Evolutionary conservation across 140 eudicot genomes (phyloP), one percentile per base, ranked within the genome.

Genomic region (Oenanthe javanica): DNA sequence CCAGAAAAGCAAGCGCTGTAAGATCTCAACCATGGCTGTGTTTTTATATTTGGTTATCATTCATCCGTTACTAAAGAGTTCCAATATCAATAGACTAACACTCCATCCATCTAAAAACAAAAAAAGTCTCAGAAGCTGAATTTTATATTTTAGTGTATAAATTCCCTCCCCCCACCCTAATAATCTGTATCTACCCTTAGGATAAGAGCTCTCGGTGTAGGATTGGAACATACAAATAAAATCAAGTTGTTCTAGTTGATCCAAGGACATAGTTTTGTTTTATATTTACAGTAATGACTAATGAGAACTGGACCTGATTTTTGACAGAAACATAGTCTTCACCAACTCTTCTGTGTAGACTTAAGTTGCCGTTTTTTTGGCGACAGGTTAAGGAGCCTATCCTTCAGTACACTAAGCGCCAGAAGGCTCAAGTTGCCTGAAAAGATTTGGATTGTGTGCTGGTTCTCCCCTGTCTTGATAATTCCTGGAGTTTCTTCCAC

Each of bases 1-100:
- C 81, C 63, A 86, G 97, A 86, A 95, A 92, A 90, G 88, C 99
- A 63, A 95, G 99, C 93, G 89, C 76, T 91, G 99, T 95, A 95
- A 59, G 80, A 71, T 79, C 49, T 19, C 31, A 25, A 55, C 36
- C 43, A 55, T 9, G 3, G 46, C 49, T 40, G 57, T 78, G 72
- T 52, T 16, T 51, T 3, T 5, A 72, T 14, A 43, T 27, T 38
- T 69, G 4, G 46, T 40, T 18, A 43, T 6, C 16, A 54, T 9
- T 15, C 25, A 36, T 51, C 31, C 15, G 38, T 4, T 8, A 16
- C 23, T 75, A 57, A 74, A 74, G 31, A 19, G 52, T 49, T 48
- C 9, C 59, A 76, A 23, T 23, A 21, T 50, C 54, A 43, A 13
- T 1, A 52, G 59, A 36, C 31, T 36, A 6, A 23, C 36, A 36